Evolutionary conservation across 23 red algal species (phyloP).

Genomic region (Pyropia yezoensis): DNA sequence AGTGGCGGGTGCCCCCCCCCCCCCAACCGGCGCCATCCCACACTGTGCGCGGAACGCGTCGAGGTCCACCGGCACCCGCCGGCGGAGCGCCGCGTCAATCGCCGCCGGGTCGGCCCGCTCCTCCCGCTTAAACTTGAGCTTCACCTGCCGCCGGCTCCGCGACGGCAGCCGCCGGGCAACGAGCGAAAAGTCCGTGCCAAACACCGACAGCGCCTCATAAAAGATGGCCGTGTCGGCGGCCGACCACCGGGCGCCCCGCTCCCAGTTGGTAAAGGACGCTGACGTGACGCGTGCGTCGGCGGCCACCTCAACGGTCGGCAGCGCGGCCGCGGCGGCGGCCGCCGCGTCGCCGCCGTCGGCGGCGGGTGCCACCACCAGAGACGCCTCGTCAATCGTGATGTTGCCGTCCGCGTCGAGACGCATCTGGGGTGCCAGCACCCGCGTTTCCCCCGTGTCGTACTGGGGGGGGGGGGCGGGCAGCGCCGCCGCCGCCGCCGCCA

Average conservation of each 20-base stretch:
- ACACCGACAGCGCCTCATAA: slow-evolving; percentile 57
- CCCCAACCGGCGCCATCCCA: too few relatives aligned
- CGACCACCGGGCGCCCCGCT: slow-evolving; percentile 45
- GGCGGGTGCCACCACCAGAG: slow-evolving; percentile 45
- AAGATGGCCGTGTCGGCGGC: slow-evolving; percentile 70
- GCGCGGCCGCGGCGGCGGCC: slow-evolving; percentile 8
- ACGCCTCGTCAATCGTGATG: slow-evolving; percentile 63
- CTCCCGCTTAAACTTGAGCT: slow-evolving; percentile 95
- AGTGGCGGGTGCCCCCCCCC: too few relatives aligned
- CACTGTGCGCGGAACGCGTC: neutral
- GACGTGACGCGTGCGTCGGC: slow-evolving; percentile 25
- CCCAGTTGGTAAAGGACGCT: slow-evolving; percentile 52
- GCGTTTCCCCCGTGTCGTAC: neutral
- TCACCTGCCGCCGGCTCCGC: slow-evolving; percentile 68
- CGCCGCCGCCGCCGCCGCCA: slow-evolving; percentile 1
- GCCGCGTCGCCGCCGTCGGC: slow-evolving; percentile 9
- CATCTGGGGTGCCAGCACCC: slow-evolving; percentile 65
- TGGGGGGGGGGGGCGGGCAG: too few relatives aligned
- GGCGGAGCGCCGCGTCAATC: slow-evolving; percentile 49
- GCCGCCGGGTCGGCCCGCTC: slow-evolving; percentile 44
- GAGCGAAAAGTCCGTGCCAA: slow-evolving; percentile 84
- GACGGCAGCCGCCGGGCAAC: slow-evolving; percentile 67
- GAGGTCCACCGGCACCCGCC: neutral
- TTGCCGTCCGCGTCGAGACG: slow-evolving; percentile 78
- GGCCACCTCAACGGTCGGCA: slow-evolving; percentile 22